Evolutionary conservation across 2,329 filamentous ascomycete species (phyloP).

Genomic region (Zymoseptoria crescenta): DNA sequence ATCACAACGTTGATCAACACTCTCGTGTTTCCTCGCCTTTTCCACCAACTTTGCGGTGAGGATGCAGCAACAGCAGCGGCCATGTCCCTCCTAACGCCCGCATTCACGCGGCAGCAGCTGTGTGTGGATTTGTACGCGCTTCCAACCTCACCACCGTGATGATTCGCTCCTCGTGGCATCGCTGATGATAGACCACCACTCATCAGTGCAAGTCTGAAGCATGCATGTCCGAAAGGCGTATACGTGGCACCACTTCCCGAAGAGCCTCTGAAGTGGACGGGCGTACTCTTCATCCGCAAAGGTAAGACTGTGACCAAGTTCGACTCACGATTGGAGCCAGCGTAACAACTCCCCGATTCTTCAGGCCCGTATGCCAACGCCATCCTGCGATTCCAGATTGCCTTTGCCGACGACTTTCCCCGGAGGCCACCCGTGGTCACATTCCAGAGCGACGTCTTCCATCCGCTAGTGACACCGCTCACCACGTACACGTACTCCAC

Average conservation of each 20-base stretch:
- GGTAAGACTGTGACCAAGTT: constrained; percentile 45
- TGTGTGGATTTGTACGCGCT: constrained; percentile 65
- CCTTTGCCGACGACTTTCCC: constrained; percentile 76
- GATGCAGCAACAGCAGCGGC: neutral
- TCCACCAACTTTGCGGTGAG: neutral
- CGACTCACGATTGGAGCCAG: neutral
- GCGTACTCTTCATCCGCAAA: constrained; percentile 84
- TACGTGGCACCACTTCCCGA: constrained; percentile 79
- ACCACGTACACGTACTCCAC: constrained; percentile 94
- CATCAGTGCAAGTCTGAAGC: constrained; percentile 23
- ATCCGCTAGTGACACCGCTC: constrained; percentile 82
- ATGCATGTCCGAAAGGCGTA: constrained; percentile 75
- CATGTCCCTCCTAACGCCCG: constrained; percentile 18
- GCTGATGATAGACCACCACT: constrained; percentile 7
- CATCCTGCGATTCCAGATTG: constrained; percentile 81
- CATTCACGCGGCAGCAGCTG: constrained; percentile 65
- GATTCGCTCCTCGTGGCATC: constrained; percentile 1
- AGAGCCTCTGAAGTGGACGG: constrained; percentile 75
- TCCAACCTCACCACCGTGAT: neutral
- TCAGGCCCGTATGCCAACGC: constrained; percentile 82
- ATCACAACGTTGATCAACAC: neutral
- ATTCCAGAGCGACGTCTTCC: constrained; percentile 89
- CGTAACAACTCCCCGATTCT: constrained; percentile 6
- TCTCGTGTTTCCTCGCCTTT: neutral
- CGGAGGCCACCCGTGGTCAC: constrained; percentile 72